Evolutionary conservation across 805 yeast species (phyloP), one percentile per base, ranked within the genome.

Genomic region (Barnettozyma botsteinii): DNA sequence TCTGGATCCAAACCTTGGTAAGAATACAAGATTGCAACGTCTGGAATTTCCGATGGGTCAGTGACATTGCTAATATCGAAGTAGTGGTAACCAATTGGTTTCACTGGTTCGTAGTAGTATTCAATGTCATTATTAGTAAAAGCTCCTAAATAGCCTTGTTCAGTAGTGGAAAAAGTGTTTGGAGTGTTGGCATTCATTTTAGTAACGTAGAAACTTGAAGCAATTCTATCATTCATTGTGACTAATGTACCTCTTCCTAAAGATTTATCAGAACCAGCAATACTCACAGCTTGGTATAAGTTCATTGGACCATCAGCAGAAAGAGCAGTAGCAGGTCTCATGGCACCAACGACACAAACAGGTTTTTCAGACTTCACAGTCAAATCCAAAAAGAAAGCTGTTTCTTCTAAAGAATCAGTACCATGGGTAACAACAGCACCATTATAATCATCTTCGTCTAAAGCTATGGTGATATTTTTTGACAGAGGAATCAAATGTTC

Each of bases 231-330:
- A 51, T 80, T 80, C 41, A 80, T 61, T 0, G 81, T 75, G 3
- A 80, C 79, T 45, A 80, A 55, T 1, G 78, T 71, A n/a, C 85
- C 81, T 47, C 87, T 65, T 14, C 75, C 73, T 37, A 67, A 54
- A n/a, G 79, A 65, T 37, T 67, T 62, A 19, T 59, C 57, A 46
- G 67, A 62, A 1, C 79, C 62, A 1, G 86, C 85, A 34, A 80
- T 73, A 17, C 73, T 71, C 31, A 78, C 77, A 1, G 85, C 83
- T 50, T 80, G 84, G 53, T 78, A 79, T 43, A 80, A 61, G 56
- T 80, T 80, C 81, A 79, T 78, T 17, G 84, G 81, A 2, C 86
- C 86, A 57, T 80, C 87, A 3, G 83, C 80, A 4, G 82, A 75
- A 13, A 79, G 70, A 25, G 83, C 79, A 10, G 84, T 77, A 8